A percentile compares a stretch with the other conserved stretches of the same genome.
Conservation (phyloP, 331 rosid genomes). For the Rhamnella rubrinervis region DNA sequence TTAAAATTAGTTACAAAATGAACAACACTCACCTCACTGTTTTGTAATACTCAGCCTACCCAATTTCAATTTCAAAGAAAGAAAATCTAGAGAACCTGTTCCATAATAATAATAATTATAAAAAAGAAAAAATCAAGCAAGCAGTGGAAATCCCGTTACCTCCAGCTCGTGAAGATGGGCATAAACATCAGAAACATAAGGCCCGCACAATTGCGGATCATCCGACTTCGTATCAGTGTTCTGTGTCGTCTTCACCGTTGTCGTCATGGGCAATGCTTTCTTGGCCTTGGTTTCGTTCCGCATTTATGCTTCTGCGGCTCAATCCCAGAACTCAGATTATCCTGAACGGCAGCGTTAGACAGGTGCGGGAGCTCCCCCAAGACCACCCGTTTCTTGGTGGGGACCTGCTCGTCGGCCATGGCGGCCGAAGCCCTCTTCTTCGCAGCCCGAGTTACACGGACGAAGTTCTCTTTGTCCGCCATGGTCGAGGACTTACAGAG, state of each 20-base stretch:
- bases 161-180: constrained; percentile 46
- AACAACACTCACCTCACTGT: no score
- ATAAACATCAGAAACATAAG: constrained; percentile 43
- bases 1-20: no score
- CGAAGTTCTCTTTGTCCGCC: constrained; percentile 34
- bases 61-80: no score
- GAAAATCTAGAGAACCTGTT: neutral
- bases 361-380: constrained; percentile 40
- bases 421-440: constrained; percentile 34
- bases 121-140: neutral
- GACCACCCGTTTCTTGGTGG: constrained; percentile 39
- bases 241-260: neutral
- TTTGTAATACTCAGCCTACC: no score
- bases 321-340: neutral
- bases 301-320: constrained; percentile 14
- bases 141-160: constrained; percentile 14
- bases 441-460: constrained; percentile 38
- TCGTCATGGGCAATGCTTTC: constrained; percentile 7
- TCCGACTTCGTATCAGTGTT: constrained; percentile 14
- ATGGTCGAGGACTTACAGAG: neutral
- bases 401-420: neutral
- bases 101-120: neutral
- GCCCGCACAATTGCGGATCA: constrained; percentile 48
- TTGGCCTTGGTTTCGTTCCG: constrained; percentile 14
- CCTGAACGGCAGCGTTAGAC: constrained; percentile 15